A percentile compares a stretch with the other conserved stretches of the same genome.
Evolutionary conservation across 2,329 filamentous ascomycete genomes (phyloP).

Genomic region (Aschersonia sp.): DNA sequence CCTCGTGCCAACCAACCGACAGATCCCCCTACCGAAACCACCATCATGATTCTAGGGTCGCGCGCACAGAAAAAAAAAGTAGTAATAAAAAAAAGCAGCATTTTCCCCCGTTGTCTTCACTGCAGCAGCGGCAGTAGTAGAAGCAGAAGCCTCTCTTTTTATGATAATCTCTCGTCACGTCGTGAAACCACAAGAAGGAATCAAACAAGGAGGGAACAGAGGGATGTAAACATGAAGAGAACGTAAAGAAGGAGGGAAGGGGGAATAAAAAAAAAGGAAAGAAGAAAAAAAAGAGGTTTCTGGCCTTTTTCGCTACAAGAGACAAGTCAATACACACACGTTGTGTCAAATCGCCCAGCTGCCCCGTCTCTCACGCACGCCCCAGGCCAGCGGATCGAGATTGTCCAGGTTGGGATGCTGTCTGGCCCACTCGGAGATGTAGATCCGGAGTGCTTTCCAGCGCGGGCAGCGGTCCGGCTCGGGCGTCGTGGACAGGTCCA

Average conservation of each 20-base stretch:
- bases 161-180: no score
- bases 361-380: slow-evolving; percentile 49
- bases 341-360: slow-evolving; percentile 52
- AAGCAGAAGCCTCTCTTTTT: no score
- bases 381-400: slow-evolving; percentile 49
- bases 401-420: slow-evolving; percentile 65
- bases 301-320: neutral
- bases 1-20: no score
- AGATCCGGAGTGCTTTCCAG: slow-evolving; percentile 72
- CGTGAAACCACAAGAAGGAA: no score
- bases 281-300: neutral
- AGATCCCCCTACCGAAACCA: no score
- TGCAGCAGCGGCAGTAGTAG: no score
- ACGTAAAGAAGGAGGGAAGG: neutral
- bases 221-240: neutral
- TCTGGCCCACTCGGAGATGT: slow-evolving; percentile 79
- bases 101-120: no score
- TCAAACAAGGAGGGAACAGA: neutral
- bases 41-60: no score
- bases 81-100: no score
- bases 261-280: neutral
- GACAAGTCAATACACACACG: no score
- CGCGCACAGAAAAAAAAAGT: no score
- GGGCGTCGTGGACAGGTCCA: slow-evolving; percentile 25
- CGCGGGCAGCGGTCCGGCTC: slow-evolving; percentile 46